These are phyloP conservation scores for Fusarium bactridioides DNA, from an alignment of 2,329 filamentous ascomycete species.

Conservation along the genomic window DNA sequence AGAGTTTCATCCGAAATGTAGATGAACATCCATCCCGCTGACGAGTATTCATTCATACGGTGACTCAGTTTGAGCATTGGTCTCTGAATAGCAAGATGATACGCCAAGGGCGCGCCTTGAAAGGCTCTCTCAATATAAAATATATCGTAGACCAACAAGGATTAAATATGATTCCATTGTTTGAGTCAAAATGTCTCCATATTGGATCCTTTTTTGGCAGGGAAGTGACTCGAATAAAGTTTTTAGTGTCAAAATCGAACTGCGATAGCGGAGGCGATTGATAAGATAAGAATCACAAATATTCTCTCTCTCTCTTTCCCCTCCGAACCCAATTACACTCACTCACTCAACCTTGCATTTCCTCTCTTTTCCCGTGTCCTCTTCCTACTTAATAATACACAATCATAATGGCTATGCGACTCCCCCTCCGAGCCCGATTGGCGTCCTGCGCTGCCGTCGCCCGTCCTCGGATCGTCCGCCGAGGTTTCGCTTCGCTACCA, in stretches of 20 bases:
- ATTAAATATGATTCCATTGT: slow-evolving; percentile 1
- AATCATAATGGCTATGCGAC: slow-evolving; percentile 51
- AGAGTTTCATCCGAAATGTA: not conserved
- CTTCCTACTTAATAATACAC: not conserved
- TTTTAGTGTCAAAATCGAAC: slow-evolving; percentile 22
- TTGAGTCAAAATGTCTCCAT: slow-evolving; percentile 15
- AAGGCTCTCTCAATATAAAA: not conserved
- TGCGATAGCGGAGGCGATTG: slow-evolving; percentile 45
- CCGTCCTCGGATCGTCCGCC: slow-evolving; percentile 42
- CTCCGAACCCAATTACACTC: not conserved
- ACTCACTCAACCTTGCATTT: not conserved
- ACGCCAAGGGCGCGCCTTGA: not conserved
- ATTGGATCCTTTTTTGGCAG: not conserved
- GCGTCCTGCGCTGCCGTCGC: slow-evolving; percentile 36
- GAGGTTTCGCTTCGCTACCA: slow-evolving; percentile 52
- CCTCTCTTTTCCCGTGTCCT: not conserved
- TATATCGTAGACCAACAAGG: not conserved
- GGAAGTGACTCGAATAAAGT: slow-evolving; percentile 5
- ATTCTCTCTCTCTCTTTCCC: slow-evolving; percentile 23
- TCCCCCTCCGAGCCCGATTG: slow-evolving; percentile 51
- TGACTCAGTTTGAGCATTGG: not conserved
- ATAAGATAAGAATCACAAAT: slow-evolving; percentile 41
- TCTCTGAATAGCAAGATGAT: not conserved
- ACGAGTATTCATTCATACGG: not conserved
- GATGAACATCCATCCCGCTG: not conserved